Percentiles rank a stretch among this genome's conserved stretches.
Evolutionary conservation across 805 yeast species (phyloP).

Genomic region (Torulaspora maleeae): DNA sequence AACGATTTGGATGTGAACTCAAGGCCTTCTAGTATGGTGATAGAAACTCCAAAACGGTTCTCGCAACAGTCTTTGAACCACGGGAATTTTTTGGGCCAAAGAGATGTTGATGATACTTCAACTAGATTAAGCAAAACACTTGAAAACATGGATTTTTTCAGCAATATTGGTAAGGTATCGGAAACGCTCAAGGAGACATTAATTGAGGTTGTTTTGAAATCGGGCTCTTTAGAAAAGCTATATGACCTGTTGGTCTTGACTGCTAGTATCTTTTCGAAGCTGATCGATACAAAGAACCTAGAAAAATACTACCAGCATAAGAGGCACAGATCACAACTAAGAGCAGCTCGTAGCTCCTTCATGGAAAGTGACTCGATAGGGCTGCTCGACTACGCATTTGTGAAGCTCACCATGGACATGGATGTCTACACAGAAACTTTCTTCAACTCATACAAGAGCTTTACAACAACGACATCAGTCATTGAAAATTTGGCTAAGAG

Average conservation of each 20-base stretch:
- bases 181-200: constrained; percentile 36
- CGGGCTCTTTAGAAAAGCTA: constrained; percentile 70
- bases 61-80: constrained; percentile 36
- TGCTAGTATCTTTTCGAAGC: constrained; percentile 50
- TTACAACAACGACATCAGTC: constrained; percentile 52
- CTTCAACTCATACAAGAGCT: constrained; percentile 64
- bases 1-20: constrained; percentile 34
- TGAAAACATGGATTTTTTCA: constrained; percentile 32
- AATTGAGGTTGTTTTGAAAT: constrained; percentile 50
- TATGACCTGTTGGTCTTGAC: constrained; percentile 76
- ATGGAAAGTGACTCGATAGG: constrained; percentile 16
- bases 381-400: constrained; percentile 38
- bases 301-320: constrained; percentile 37
- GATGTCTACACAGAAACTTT: constrained; percentile 61
- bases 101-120: constrained; percentile 26
- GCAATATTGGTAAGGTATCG: constrained; percentile 30
- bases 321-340: constrained; percentile 12
- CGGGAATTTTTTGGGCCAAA: constrained; percentile 4
- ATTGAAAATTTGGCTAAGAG: constrained; percentile 51
- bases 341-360: neutral
- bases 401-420: constrained; percentile 55
- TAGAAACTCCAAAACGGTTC: constrained; percentile 44
- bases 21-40: constrained; percentile 44
- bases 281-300: constrained; percentile 42
- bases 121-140: constrained; percentile 25